Base-by-base conservation (phyloP, 169 alveolate species). In the Plasmodium berghei region DNA sequence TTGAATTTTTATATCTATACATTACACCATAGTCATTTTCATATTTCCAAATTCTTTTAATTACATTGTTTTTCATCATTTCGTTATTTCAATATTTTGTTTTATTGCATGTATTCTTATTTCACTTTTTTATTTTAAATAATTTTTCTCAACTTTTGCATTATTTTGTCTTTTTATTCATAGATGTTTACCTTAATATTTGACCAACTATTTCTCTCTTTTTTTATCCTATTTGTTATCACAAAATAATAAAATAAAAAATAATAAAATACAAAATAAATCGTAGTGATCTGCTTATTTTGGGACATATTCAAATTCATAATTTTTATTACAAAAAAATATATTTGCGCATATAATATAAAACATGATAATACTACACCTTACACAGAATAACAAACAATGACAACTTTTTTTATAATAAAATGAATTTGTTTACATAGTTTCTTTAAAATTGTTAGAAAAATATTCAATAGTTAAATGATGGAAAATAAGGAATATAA, bases 11-110 rank as follows among this genome's bases (percentile, higher is more conserved):
- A 64, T 48, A 77, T 63, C 66, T 48, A 77, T 63, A 45, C 54
- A 58, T 63, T 24, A 63, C 49, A 28, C 54, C 66, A 77, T 42
- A 49, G 34, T 63, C 89, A 28, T 64, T 49, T 24, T 77, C 89
- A 77, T 42, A 49, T 69, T 54, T 62, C 26, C 42, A 58, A 66
- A 69, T 46, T 40, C 55, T 77, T 52, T 77, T 77, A 49, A 77
- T 40, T 77, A 58, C 55, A 63, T 20, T 63, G 9, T 56, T 63
- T 56, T 24, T 77, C 89, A 77, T 64, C 89, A 54, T 77, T 63
- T 77, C 89, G 48, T 58, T 20, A 14, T 73, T 14, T 67, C 49
- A n/a, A 56, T 34, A 56, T 14, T 12, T 20, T 48, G 5, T 22
- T 69, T 46, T 45, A 6, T 54, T 69, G 34, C 9, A 34, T 16